Conservation (phyloP, 2,329 filamentous ascomycete species). For the Dichotomopilus funicola region DNA sequence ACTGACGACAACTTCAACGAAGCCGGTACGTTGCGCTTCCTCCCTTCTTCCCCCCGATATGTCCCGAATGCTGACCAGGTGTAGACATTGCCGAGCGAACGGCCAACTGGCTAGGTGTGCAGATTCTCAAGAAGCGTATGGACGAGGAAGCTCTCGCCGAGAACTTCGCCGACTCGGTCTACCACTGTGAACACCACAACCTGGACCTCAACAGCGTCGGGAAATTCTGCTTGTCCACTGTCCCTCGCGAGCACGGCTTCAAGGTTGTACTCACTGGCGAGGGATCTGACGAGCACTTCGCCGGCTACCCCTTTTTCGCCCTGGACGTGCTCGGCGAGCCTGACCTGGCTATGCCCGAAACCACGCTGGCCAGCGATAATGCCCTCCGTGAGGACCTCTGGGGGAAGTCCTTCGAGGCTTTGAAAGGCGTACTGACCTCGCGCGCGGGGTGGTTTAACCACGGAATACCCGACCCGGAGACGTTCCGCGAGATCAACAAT, state of each 20-base stretch:
- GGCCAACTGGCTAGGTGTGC: conserved; percentile 29
- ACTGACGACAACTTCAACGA: conserved; percentile 44
- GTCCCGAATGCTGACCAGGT: background rate
- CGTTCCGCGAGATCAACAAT: conserved; percentile 3
- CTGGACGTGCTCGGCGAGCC: conserved; percentile 43
- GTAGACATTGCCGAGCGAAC: conserved; percentile 29
- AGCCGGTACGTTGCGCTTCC: conserved; percentile 29
- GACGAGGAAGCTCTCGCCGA: conserved; percentile 27
- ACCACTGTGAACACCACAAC: conserved; percentile 29
- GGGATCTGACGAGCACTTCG: conserved; percentile 49
- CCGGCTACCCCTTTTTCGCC: conserved; percentile 42
- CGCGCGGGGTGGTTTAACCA: background rate
- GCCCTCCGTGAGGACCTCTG: conserved; percentile 5
- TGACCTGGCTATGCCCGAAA: conserved; percentile 34
- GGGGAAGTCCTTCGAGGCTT: background rate
- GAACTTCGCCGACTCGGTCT: conserved; percentile 28
- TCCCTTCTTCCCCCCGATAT: background rate
- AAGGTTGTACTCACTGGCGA: conserved; percentile 50
- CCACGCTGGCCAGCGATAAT: conserved; percentile 21
- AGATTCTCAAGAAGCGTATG: conserved; percentile 24
- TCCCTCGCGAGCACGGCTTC: conserved; percentile 39
- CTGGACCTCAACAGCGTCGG: conserved; percentile 47
- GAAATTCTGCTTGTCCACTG: conserved; percentile 43
- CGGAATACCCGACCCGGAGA: background rate
- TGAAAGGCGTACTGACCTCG: background rate